A percentile compares a stretch with the other conserved stretches of the same genome.
Conservation (phyloP, 2,329 filamentous ascomycete genomes). For the Colletotrichum karsti region DNA sequence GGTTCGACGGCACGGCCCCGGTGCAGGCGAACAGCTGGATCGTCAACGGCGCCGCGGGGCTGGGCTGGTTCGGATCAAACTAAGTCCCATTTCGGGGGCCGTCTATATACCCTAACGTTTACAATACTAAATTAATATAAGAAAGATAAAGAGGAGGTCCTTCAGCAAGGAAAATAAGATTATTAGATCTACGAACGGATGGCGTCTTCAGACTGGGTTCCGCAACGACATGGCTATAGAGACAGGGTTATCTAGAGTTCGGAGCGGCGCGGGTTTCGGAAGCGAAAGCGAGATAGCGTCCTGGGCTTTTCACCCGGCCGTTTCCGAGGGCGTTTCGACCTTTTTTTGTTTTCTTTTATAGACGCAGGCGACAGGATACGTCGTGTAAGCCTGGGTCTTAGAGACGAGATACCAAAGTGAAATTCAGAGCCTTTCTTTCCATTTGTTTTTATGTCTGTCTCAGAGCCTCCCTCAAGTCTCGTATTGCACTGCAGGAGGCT, state of each 20-base stretch:
- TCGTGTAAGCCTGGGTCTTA: not conserved
- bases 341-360: not conserved
- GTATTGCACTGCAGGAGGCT: too few relatives aligned
- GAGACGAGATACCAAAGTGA: conserved; percentile 22
- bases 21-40: conserved; percentile 25
- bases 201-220: conserved; percentile 6
- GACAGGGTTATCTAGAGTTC: not conserved
- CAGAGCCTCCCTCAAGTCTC: too few relatives aligned
- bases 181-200: not conserved
- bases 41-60: conserved; percentile 24
- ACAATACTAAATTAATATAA: not conserved
- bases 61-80: conserved; percentile 18
- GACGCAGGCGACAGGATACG: not conserved
- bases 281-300: not conserved
- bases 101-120: not conserved
- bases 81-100: not conserved
- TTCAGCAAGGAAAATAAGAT: not conserved
- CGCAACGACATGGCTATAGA: not conserved
- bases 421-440: not conserved
- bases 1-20: conserved; percentile 26
- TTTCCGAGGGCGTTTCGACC: not conserved
- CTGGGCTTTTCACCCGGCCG: not conserved
- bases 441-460: not conserved
- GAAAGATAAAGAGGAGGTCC: not conserved
- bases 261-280: not conserved